phyloP scores from a whole-genome alignment of 2,329 filamentous ascomycete genomes.

The Scytalidium lignicola region DNA sequence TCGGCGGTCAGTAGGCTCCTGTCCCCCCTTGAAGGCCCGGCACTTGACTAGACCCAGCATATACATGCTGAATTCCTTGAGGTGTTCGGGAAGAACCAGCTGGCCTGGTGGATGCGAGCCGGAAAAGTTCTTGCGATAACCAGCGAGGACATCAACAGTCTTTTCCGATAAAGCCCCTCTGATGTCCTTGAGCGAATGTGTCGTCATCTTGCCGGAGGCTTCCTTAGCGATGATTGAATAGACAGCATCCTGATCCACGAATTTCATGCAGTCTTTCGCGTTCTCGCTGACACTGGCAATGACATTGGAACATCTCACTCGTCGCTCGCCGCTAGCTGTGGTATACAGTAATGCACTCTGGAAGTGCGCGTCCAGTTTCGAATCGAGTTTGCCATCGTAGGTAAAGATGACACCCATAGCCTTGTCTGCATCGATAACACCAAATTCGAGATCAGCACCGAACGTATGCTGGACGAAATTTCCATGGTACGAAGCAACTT shows the following conservation, averaged over 20 bases:
- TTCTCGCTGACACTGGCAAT: slow-evolving; percentile 89
- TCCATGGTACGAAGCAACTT: slow-evolving; percentile 89
- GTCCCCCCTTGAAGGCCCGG: slow-evolving; percentile 87
- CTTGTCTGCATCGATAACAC: slow-evolving; percentile 88
- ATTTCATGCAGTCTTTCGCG: slow-evolving; percentile 80
- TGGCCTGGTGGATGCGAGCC: slow-evolving; percentile 82
- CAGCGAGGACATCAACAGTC: slow-evolving; percentile 85
- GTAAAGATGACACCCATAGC: slow-evolving; percentile 86
- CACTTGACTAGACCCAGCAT: slow-evolving; percentile 86
- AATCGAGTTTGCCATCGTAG: slow-evolving; percentile 96
- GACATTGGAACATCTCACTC: slow-evolving; percentile 88
- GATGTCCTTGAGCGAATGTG: slow-evolving; percentile 76
- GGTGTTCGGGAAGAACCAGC: slow-evolving; percentile 87
- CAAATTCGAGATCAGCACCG: slow-evolving; percentile 90
- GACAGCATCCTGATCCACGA: slow-evolving; percentile 93
- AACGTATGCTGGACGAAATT: slow-evolving; percentile 96
- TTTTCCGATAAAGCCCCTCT: slow-evolving; percentile 80
- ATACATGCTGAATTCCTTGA: slow-evolving; percentile 97
- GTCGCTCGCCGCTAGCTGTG: slow-evolving; percentile 78
- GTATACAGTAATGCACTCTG: slow-evolving; percentile 94
- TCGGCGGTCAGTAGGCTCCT: slow-evolving; percentile 83
- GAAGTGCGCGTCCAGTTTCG: slow-evolving; percentile 95
- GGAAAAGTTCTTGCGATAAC: slow-evolving; percentile 89
- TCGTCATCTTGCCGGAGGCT: slow-evolving; percentile 76
- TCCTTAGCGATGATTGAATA: slow-evolving; percentile 87